Evolutionary conservation across 176 grass and related monocot species (phyloP).

Genomic region (Canna indica): DNA sequence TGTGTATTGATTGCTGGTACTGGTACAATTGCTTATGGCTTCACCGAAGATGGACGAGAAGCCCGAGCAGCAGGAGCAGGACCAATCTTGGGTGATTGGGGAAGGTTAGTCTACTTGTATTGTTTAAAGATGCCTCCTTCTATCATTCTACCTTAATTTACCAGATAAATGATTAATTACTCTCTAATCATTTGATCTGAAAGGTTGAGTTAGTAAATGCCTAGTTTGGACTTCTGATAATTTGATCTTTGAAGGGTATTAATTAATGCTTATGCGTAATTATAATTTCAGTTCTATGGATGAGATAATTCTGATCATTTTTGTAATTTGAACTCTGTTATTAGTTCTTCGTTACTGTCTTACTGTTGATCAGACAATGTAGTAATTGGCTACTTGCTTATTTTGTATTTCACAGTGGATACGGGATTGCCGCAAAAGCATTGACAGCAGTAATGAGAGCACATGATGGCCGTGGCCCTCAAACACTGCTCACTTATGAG

Average conservation of each 20-base stretch:
- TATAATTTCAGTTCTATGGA: background rate
- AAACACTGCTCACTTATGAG: constrained; percentile 55
- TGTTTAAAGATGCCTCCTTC: background rate
- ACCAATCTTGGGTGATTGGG: constrained; percentile 92
- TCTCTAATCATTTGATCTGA: background rate
- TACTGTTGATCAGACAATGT: background rate
- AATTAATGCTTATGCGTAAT: too few relatives aligned
- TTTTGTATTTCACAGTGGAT: constrained; percentile 70
- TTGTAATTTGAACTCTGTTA: background rate
- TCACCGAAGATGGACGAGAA: constrained; percentile 83
- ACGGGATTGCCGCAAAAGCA: constrained; percentile 96
- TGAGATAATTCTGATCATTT: background rate
- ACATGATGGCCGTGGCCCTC: constrained; percentile 74
- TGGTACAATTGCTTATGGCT: constrained; percentile 88
- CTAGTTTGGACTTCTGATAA: too few relatives aligned
- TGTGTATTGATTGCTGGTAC: constrained; percentile 95
- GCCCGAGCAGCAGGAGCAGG: constrained; percentile 90
- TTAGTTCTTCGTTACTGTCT: background rate
- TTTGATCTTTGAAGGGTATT: too few relatives aligned
- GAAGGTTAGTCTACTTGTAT: constrained; percentile 48
- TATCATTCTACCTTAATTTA: background rate
- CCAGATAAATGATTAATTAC: background rate
- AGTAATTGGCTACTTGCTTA: background rate
- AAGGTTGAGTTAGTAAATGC: too few relatives aligned
- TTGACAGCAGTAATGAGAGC: constrained; percentile 83